Conservation (phyloP, 805 yeast genomes). For the Wickerhamiella bombiphila region DNA sequence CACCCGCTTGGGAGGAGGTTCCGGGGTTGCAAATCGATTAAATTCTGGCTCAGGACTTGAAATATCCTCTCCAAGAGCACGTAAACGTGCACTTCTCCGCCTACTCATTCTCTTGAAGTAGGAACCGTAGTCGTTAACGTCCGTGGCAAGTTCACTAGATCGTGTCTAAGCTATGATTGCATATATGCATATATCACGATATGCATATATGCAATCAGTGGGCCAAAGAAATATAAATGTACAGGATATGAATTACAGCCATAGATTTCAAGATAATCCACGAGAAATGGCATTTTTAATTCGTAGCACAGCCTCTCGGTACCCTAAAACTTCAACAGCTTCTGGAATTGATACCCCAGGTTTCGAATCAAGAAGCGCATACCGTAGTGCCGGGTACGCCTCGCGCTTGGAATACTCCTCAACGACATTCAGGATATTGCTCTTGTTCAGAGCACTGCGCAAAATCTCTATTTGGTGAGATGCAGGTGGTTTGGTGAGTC, state of each 20-base stretch:
- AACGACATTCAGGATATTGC: conserved; percentile 2
- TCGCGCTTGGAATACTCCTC: conserved; percentile 11
- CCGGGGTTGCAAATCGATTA: conserved; percentile 2
- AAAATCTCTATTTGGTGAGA: not conserved
- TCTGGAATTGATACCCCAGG: conserved; percentile 57
- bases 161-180: too few species aligned
- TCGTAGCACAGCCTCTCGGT: conserved; percentile 15
- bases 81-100: conserved; percentile 3
- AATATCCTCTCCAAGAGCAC: not conserved
- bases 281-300: conserved; percentile 1
- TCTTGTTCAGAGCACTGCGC: conserved; percentile 2
- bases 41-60: not conserved
- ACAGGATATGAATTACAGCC: too few species aligned
- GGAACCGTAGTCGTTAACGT: too few species aligned
- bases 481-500: conserved; percentile 6
- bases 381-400: conserved; percentile 46
- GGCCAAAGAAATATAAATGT: too few species aligned
- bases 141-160: too few species aligned
- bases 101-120: too few species aligned
- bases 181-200: too few species aligned
- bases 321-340: conserved; percentile 38
- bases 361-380: conserved; percentile 51
- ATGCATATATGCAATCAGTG: too few species aligned
- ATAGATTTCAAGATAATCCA: too few species aligned
- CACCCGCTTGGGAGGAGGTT: conserved; percentile 16